Evolutionary conservation across 805 yeast genomes (phyloP).

Genomic region (Ogataea dorogensis): DNA sequence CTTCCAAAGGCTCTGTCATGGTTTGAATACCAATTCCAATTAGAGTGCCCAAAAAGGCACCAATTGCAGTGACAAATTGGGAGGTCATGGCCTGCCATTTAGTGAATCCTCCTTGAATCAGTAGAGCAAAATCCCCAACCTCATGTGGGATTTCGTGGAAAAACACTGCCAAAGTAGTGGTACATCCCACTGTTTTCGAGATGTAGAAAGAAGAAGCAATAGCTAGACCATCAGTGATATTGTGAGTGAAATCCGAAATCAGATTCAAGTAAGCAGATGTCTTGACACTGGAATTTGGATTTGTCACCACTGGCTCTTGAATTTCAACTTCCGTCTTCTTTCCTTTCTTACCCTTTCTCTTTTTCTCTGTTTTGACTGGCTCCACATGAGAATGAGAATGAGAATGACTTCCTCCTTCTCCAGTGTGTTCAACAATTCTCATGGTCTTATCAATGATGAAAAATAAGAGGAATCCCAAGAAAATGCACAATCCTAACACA

Average conservation of each 20-base stretch:
- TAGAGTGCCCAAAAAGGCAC: constrained; percentile 64
- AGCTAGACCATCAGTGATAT: constrained; percentile 76
- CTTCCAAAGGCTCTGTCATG: constrained; percentile 14
- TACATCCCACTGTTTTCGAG: constrained; percentile 58
- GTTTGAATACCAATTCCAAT: constrained; percentile 59
- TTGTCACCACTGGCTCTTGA: constrained; percentile 29
- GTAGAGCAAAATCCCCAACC: constrained; percentile 74
- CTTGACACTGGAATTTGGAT: constrained; percentile 39
- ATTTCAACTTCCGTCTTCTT: constrained; percentile 13
- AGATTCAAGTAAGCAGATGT: constrained; percentile 63
- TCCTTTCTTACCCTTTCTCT: constrained; percentile 17
- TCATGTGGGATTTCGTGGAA: constrained; percentile 83
- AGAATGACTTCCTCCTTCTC: constrained; percentile 41
- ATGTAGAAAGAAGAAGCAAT: constrained; percentile 68
- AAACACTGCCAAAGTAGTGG: constrained; percentile 68
- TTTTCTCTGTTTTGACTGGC: constrained; percentile 15
- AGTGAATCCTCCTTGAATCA: constrained; percentile 67
- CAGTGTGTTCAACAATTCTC: constrained; percentile 46
- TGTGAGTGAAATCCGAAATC: constrained; percentile 70
- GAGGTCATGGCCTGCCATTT: constrained; percentile 65
- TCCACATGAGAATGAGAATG: constrained; percentile 40
- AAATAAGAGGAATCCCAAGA: constrained; percentile 60
- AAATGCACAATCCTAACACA: constrained; percentile 52
- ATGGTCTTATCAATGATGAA: constrained; percentile 60
- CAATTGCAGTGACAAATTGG: constrained; percentile 63